A percentile compares a stretch with the other conserved stretches of the same genome.
Evolutionary conservation across 2,329 filamentous ascomycete species (phyloP).

Genomic region (Stromatinia cepivora): DNA sequence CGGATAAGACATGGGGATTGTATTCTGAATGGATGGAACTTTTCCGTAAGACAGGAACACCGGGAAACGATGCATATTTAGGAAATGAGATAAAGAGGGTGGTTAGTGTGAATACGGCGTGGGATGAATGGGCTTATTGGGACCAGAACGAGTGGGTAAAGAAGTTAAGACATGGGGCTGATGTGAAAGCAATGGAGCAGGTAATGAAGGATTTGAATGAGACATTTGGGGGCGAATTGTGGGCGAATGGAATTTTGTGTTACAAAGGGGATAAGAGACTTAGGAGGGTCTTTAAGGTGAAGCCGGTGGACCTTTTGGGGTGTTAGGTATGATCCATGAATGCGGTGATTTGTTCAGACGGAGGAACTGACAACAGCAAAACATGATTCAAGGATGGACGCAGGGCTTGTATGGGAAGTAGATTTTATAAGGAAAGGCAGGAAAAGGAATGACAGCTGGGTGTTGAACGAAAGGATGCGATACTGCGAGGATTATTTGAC

Average conservation of each 20-base stretch:
- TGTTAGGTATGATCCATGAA: neutral
- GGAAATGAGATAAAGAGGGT: neutral
- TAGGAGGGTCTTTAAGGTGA: constrained; percentile 12
- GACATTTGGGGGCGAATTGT: constrained; percentile 23
- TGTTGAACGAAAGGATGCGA: no score
- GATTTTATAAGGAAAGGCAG: no score
- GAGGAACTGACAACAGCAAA: no score
- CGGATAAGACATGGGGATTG: neutral
- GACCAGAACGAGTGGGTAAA: neutral
- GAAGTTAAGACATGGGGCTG: neutral
- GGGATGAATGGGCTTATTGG: constrained; percentile 15
- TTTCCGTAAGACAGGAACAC: neutral
- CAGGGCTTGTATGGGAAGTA: no score
- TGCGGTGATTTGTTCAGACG: neutral
- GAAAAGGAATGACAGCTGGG: no score
- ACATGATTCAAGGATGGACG: neutral
- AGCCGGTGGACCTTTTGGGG: neutral
- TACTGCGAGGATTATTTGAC: no score
- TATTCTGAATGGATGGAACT: constrained; percentile 14
- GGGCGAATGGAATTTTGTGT: constrained; percentile 24
- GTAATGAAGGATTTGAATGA: constrained; percentile 19
- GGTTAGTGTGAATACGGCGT: constrained; percentile 13
- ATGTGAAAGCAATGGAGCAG: neutral
- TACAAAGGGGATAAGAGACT: constrained; percentile 3
- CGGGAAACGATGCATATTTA: constrained; percentile 6